A percentile compares a stretch with the other conserved stretches of the same genome.
These are phyloP conservation scores for Arthrobotrys sphaeroides DNA, from an alignment of 2,329 filamentous ascomycete genomes.

Conservation along the genomic window DNA sequence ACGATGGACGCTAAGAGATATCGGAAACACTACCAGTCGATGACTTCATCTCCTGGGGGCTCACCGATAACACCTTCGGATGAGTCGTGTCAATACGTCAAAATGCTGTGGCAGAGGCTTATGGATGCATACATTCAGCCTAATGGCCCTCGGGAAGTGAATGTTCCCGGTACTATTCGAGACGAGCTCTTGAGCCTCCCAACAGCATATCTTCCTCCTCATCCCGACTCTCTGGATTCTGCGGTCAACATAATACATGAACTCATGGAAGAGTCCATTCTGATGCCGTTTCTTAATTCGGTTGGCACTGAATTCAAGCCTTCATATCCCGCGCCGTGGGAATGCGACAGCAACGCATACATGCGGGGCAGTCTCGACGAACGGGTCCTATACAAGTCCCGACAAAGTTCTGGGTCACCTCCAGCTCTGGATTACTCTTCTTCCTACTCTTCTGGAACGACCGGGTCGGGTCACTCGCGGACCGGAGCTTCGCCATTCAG, in stretches of 20 bases:
- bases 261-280: slow-evolving; percentile 95
- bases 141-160: slow-evolving; percentile 86
- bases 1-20: slow-evolving; percentile 93
- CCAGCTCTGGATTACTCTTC: slow-evolving; percentile 56
- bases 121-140: slow-evolving; percentile 90
- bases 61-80: slow-evolving; percentile 64
- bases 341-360: slow-evolving; percentile 59
- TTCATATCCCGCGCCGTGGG: slow-evolving; percentile 60
- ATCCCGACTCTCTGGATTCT: slow-evolving; percentile 79
- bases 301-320: slow-evolving; percentile 62
- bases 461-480: slow-evolving; percentile 55
- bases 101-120: slow-evolving; percentile 84
- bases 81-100: slow-evolving; percentile 74
- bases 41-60: slow-evolving; percentile 66
- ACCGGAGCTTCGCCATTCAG: slow-evolving; percentile 56
- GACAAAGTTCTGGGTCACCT: slow-evolving; percentile 57
- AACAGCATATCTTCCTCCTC: slow-evolving; percentile 70
- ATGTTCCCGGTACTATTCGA: slow-evolving; percentile 84
- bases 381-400: slow-evolving; percentile 51
- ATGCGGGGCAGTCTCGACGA: slow-evolving; percentile 56
- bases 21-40: slow-evolving; percentile 71
- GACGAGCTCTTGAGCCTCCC: slow-evolving; percentile 77
- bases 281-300: slow-evolving; percentile 87
- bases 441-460: slow-evolving; percentile 56
- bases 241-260: slow-evolving; percentile 91